A percentile compares a stretch with the other conserved stretches of the same genome.
Evolutionary conservation across 2,329 filamentous ascomycete species (phyloP).

Genomic region (Penicillium sp.): DNA sequence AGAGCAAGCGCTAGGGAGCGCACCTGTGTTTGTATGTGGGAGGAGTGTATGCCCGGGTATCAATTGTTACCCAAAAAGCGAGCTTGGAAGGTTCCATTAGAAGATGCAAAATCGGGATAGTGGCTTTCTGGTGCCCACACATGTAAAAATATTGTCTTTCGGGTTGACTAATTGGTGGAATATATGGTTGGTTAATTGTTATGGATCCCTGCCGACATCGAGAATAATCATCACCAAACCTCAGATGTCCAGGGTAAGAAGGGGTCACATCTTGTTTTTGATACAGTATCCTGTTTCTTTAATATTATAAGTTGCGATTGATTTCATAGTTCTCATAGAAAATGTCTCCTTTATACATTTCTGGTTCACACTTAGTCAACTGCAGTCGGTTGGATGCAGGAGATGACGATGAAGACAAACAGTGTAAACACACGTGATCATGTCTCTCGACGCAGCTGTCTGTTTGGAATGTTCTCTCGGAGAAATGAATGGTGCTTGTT

Average conservation of each 20-base stretch:
- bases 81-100: neutral
- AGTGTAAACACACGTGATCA: conserved; percentile 33
- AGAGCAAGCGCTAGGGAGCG: neutral
- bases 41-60: neutral
- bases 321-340: neutral
- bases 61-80: neutral
- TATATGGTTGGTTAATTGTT: neutral
- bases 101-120: neutral
- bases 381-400: neutral
- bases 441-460: conserved; percentile 10
- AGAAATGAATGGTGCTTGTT: conserved; percentile 1
- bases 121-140: neutral
- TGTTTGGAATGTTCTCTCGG: neutral
- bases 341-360: neutral
- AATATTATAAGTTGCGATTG: neutral
- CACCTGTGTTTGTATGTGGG: neutral
- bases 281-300: neutral
- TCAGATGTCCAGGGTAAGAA: neutral
- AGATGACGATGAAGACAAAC: conserved; percentile 26
- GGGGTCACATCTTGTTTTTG: neutral
- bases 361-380: no score
- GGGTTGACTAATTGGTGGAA: neutral
- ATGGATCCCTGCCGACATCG: neutral
- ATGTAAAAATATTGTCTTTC: neutral
- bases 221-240: neutral